phyloP scores from a whole-genome alignment of 2,329 filamentous ascomycete genomes.

The Alternaria triticina region DNA sequence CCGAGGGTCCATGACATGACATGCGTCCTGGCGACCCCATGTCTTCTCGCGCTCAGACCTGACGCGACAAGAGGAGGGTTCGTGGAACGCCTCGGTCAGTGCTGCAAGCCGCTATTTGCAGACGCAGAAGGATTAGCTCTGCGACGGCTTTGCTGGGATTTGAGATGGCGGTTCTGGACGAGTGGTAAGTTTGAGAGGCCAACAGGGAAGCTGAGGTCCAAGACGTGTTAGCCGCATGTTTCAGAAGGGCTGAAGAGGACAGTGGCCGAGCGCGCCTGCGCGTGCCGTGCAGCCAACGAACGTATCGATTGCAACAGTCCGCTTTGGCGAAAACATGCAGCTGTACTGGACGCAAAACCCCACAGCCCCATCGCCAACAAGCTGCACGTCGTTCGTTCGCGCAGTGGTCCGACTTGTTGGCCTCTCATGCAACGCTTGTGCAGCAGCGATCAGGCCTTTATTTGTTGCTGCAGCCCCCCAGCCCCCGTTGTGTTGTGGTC shows the following conservation, averaged over 20 bases:
- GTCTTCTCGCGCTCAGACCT: background rate
- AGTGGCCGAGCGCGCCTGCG: conserved; percentile 17
- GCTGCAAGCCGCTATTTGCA: background rate
- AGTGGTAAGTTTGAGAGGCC: background rate
- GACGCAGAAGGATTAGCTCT: background rate
- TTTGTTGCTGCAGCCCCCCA: background rate
- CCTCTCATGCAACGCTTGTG: conserved; percentile 8
- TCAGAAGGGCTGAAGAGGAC: conserved; percentile 15
- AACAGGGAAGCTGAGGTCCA: background rate
- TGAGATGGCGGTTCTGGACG: background rate
- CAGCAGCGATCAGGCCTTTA: conserved; percentile 10
- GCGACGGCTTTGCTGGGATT: background rate
- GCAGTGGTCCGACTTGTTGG: conserved; percentile 1
- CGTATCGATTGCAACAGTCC: conserved; percentile 22
- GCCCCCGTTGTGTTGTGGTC: conserved; percentile 1
- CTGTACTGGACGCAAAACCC: conserved; percentile 1
- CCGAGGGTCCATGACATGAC: conserved; percentile 9
- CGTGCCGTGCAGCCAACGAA: conserved; percentile 9
- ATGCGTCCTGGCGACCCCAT: background rate
- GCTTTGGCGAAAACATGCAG: conserved; percentile 16
- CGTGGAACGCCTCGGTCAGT: background rate
- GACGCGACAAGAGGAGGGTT: background rate
- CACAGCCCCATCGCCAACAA: conserved; percentile 8
- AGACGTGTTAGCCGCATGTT: conserved; percentile 13
- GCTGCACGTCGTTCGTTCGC: background rate